phyloP scores from a whole-genome alignment of 495 filamentous ascomycete genomes.

The Trypethelium eluteriae region DNA sequence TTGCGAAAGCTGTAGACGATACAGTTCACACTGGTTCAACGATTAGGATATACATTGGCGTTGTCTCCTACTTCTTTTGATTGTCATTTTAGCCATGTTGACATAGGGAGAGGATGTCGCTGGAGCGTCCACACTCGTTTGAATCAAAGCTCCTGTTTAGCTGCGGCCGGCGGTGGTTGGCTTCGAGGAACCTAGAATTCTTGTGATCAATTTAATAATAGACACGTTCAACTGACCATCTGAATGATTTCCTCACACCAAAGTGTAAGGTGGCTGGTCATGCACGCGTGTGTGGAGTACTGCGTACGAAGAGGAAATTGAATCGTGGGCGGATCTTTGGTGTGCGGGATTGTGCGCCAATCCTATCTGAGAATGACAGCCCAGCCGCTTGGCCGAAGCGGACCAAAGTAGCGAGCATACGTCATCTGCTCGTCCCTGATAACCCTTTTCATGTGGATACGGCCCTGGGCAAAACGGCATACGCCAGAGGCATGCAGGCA shows the following conservation, averaged over 20 bases:
- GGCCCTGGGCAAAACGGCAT: neutral
- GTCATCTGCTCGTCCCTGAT: constrained; percentile 5
- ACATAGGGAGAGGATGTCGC: neutral
- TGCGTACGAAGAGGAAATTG: neutral
- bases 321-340: neutral
- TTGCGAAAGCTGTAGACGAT: neutral
- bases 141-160: neutral
- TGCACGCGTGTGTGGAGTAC: neutral
- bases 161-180: neutral
- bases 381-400: neutral
- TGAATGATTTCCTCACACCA: neutral
- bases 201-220: neutral
- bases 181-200: neutral
- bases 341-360: neutral
- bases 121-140: neutral
- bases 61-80: neutral
- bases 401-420: constrained; percentile 7
- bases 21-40: neutral
- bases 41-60: neutral
- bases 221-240: neutral
- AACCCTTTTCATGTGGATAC: neutral
- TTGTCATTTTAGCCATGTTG: neutral
- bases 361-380: neutral
- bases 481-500: neutral
- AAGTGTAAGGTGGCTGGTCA: neutral